Percentiles rank a stretch among this genome's conserved stretches.
Evolutionary conservation across 2,329 filamentous ascomycete genomes (phyloP).

Genomic region (Fusarium pininemorale): DNA sequence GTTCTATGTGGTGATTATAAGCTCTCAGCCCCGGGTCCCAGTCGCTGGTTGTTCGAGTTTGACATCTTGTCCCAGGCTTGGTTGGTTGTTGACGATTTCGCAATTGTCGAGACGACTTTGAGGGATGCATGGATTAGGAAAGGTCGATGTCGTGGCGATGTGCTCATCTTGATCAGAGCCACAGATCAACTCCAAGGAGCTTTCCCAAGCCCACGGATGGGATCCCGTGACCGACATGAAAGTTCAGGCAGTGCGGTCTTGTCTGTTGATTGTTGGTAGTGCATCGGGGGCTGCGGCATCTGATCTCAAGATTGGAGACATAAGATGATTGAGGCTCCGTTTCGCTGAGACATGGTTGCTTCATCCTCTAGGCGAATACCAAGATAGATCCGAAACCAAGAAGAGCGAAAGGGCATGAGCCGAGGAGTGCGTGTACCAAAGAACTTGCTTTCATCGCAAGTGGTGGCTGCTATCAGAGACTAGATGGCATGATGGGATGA

Average conservation of each 20-base stretch:
- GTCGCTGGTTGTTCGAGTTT: neutral
- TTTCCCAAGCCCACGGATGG: neutral
- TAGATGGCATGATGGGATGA: neutral
- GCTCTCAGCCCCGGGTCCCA: neutral
- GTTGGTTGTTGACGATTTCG: neutral
- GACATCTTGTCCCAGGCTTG: neutral
- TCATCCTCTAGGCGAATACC: too few species aligned
- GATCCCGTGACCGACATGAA: neutral
- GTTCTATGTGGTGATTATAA: neutral
- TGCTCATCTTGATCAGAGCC: too few species aligned
- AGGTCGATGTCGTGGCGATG: too few species aligned
- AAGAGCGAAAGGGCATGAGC: too few species aligned
- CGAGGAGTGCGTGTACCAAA: neutral
- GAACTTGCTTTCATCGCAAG: neutral
- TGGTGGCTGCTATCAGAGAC: neutral
- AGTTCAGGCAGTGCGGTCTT: neutral
- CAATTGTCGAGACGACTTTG: neutral
- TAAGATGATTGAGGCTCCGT: neutral
- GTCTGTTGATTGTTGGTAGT: neutral
- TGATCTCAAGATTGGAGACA: neutral
- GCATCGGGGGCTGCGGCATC: neutral
- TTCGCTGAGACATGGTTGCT: neutral
- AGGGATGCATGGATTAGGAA: neutral
- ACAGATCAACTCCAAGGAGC: neutral
- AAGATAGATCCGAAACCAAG: too few species aligned